Evolutionary conservation across 768 basidiomycete genomes (phyloP).

Genomic region (Boletus bicolor): DNA sequence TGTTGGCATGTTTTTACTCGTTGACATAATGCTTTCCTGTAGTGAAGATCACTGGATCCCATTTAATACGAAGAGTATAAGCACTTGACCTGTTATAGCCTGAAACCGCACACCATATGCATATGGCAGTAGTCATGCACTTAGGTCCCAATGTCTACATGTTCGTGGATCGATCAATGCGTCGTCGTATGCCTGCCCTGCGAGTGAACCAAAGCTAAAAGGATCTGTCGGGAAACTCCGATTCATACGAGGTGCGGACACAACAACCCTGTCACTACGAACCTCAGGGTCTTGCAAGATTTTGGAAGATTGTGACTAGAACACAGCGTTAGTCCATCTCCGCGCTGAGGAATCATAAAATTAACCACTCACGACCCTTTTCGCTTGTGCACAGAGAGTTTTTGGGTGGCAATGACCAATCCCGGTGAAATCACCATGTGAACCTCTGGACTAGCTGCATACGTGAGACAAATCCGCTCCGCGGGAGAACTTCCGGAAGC

Average conservation of each 20-base stretch:
- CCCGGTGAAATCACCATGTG: slow-evolving; percentile 6
- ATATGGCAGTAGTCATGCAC: background rate
- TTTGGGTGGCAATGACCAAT: slow-evolving; percentile 12
- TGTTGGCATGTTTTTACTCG: background rate
- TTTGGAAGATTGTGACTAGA: background rate
- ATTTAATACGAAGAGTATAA: background rate
- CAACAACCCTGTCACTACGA: background rate
- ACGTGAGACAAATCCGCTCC: background rate
- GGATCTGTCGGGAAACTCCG: slow-evolving; percentile 2
- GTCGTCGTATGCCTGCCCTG: background rate
- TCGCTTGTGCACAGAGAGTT: slow-evolving; percentile 1
- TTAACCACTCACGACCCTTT: slow-evolving; percentile 6
- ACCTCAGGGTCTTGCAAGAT: slow-evolving; percentile 10
- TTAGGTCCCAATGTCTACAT: background rate
- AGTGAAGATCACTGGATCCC: background rate
- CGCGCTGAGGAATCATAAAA: slow-evolving; percentile 3
- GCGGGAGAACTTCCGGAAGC: slow-evolving; percentile 2
- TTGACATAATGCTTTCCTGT: slow-evolving; percentile 14
- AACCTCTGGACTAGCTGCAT: background rate
- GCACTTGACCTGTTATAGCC: background rate
- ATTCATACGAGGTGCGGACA: background rate
- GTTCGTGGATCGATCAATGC: background rate
- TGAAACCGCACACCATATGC: background rate
- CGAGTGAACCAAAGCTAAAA: background rate
- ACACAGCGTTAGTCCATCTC: slow-evolving; percentile 10